These are phyloP conservation scores for Cladosporium sp. DNA, from an alignment of 2,329 filamentous ascomycete species.

Conservation along the genomic window DNA sequence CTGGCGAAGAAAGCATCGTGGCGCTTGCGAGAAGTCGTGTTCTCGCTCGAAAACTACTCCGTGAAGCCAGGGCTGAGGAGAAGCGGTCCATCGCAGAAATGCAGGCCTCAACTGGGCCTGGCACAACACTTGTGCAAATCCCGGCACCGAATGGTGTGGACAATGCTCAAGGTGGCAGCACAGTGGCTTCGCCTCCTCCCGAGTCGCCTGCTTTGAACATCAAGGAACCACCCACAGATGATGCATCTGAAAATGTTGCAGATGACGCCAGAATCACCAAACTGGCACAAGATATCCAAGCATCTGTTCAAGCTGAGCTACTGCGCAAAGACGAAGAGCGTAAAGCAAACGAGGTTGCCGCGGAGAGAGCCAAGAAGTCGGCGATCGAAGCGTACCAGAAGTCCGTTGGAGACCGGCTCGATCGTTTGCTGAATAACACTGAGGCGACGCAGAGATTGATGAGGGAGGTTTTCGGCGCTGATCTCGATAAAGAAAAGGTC, in stretches of 20 bases:
- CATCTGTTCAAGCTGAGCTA: neutral
- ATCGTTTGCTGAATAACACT: neutral
- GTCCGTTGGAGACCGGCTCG: neutral
- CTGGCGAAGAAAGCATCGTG: constrained; percentile 6
- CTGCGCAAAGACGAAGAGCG: constrained; percentile 3
- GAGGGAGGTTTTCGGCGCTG: neutral
- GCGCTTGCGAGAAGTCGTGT: neutral
- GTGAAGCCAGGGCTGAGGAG: constrained; percentile 6
- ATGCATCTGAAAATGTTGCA: neutral
- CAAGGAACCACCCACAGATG: too few relatives aligned
- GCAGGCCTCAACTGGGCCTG: neutral
- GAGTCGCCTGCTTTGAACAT: neutral
- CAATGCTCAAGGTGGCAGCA: neutral
- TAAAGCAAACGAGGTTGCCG: neutral
- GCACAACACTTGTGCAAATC: neutral
- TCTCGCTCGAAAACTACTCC: neutral
- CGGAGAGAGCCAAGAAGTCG: neutral
- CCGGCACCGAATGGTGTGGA: neutral
- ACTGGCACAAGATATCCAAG: constrained; percentile 3
- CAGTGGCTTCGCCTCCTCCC: neutral
- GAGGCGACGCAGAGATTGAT: neutral
- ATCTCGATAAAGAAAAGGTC: neutral
- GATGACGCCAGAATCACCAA: neutral
- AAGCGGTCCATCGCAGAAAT: constrained; percentile 2
- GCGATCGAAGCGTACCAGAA: constrained; percentile 2